Evolutionary conservation across 2,329 filamentous ascomycete genomes (phyloP), one percentile per base, ranked within the genome.

Genomic region (Intubia oerlemansii): DNA sequence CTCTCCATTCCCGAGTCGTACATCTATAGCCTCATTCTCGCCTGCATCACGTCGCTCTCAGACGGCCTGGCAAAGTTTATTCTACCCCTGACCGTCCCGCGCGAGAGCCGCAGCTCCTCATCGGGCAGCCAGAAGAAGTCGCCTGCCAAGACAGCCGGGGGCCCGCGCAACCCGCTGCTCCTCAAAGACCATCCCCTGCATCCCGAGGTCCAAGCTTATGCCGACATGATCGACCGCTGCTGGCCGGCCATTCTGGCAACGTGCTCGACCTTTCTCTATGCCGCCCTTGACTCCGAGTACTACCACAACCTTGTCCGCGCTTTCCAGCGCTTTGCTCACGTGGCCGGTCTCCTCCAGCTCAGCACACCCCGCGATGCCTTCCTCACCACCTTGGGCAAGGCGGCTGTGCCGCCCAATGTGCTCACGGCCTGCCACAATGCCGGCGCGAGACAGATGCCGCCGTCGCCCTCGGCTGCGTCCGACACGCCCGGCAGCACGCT

Each of bases 241-340:
- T 98, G 88, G 88, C 88, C 88, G 26, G 88, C 88, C 10, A 73
- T 95, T 22, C 64, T 98, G 27, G 85, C 88, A 1, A 88, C 82
- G 2, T 93, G 82, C 41, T 98, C 88, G 0, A 93, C 85, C 0
- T 98, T 95, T 44, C 54, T 98, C 12, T 90, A 91, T 44, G 80
- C 88, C 17, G 72, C 85, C 0, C 56, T 98, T 4, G 88, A 98
- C 45, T 76, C 80, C 1, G 82, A 93, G 30, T 93, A 88, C 41
- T 98, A 95, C 42, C 84, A 93, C 39, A 70, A 75, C 8, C 57
- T 98, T 2, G 85, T 98, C 15, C 68, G 88, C 38, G 79, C 85
- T 0, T 91, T 95, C 40, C 88, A 98, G 42, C 82, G 90, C 38
- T 79, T 98, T 42, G 78, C 88, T 1, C 90, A 98, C 45, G 85